Evolutionary conservation across 148 eudicot genomes (phyloP), one percentile per base, ranked within the genome.

Genomic region (Silene conica): DNA sequence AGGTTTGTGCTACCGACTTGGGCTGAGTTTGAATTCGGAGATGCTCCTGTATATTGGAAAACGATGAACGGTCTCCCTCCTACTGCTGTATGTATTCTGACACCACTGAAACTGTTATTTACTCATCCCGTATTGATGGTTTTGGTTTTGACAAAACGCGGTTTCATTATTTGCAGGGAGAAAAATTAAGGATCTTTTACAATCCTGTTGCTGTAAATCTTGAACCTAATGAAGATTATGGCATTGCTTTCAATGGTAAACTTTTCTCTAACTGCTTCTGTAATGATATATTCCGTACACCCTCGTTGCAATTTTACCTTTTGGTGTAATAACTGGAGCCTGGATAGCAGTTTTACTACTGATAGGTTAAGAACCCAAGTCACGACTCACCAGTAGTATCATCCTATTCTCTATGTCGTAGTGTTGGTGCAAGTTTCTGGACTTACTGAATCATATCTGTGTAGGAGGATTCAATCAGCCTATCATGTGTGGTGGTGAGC

Each of bases 391-490:
- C n/a, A n/a, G n/a, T n/a, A n/a, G 43, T 38, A 38, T 38, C 43
- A 7, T 38, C 9, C 1, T 38, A 8, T 38, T 38, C 2, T 38
- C 43, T 38, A 38, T 6, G 43, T 50, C 55, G 55, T 15, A 61
- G 8, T 9, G n/a, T 2, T 60, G 2, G 8, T 9, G 25, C 9
- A 5, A 18, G 57, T 23, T 13, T 20, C 3, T 16, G 63, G 19
- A n/a, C 54, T 73, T 8, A 60, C 21, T 13, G 50, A 38, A 14
- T 16, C 18, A 1, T 21, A 31, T 21, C 31, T 18, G 21, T 73
- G 69, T 80, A 94, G 97, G 98, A 26, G 97, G 98, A 6, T 94
- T 94, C 81, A 94, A 94, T 71, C 98, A 94, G 85, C 98, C 98
- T 2, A 94, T 94, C 56, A 91, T 94, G 98, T 94, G 98, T 79